These are phyloP conservation scores for Rubroboletus pulcherrimus DNA, from an alignment of 768 basidiomycete genomes.

Conservation along the genomic window DNA sequence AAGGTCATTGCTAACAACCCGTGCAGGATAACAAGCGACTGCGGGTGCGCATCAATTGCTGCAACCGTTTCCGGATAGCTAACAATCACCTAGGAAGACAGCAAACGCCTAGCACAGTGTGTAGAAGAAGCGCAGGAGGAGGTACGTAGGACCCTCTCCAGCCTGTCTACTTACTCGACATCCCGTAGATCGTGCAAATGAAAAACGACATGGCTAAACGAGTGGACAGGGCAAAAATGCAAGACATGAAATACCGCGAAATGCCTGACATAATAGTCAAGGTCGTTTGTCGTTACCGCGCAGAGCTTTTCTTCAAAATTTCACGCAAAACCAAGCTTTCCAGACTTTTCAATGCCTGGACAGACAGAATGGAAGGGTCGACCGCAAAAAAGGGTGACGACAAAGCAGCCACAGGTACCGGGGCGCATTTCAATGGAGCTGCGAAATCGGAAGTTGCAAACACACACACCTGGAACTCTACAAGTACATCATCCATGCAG, in stretches of 20 bases:
- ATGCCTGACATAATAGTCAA: conserved; percentile 89
- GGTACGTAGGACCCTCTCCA: conserved; percentile 36
- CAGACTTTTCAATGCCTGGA: conserved; percentile 83
- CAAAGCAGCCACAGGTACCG: conserved; percentile 24
- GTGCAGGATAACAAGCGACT: conserved; percentile 83
- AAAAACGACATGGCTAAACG: conserved; percentile 79
- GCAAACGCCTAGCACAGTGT: conserved; percentile 71
- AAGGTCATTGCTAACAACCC: conserved; percentile 17
- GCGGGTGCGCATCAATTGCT: conserved; percentile 50
- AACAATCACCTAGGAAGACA: conserved; percentile 62
- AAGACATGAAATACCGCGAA: conserved; percentile 79
- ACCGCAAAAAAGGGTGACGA: conserved; percentile 44
- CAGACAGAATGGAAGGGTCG: conserved; percentile 76
- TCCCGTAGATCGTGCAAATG: conserved; percentile 67
- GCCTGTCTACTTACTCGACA: conserved; percentile 1
- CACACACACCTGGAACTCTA: conserved; percentile 39
- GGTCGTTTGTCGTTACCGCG: conserved; percentile 83
- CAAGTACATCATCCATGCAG: conserved; percentile 51
- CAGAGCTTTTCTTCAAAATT: conserved; percentile 90
- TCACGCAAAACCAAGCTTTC: conserved; percentile 86
- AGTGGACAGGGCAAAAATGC: conserved; percentile 71
- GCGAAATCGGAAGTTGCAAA: conserved; percentile 50
- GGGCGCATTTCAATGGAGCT: conserved; percentile 43
- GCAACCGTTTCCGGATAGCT: conserved; percentile 15
- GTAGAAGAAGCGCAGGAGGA: conserved; percentile 88